phyloP scores from a whole-genome alignment of 1,284 basidiomycete genomes.

The Cerrena zonata region DNA sequence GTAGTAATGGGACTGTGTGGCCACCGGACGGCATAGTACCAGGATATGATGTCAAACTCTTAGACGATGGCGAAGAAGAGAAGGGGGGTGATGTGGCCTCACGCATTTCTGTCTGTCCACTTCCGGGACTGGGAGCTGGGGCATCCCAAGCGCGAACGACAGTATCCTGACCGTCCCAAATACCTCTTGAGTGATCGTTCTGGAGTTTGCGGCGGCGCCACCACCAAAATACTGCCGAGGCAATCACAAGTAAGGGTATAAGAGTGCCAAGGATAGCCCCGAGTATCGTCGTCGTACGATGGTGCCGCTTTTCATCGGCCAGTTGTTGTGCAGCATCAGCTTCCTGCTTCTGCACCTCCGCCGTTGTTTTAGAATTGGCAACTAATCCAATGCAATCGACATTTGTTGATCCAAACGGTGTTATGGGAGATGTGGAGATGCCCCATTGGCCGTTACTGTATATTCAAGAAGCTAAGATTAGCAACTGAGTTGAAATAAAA shows the following conservation, averaged over 20 bases:
- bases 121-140: neutral
- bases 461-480: neutral
- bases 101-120: slow-evolving; percentile 13
- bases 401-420: slow-evolving; percentile 1
- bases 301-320: slow-evolving; percentile 10
- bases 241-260: slow-evolving; percentile 17
- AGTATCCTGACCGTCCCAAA: slow-evolving; percentile 16
- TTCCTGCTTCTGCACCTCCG: slow-evolving; percentile 13
- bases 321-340: slow-evolving; percentile 11
- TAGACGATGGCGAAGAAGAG: neutral
- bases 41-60: neutral
- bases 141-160: slow-evolving; percentile 15
- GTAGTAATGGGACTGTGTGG: neutral
- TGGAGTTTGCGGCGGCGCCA: slow-evolving; percentile 5
- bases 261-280: slow-evolving; percentile 22
- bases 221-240: slow-evolving; percentile 17
- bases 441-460: slow-evolving; percentile 8
- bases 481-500: neutral
- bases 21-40: too few species aligned
- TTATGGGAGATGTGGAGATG: neutral
- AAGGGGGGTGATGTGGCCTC: slow-evolving; percentile 8
- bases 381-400: slow-evolving; percentile 11
- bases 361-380: slow-evolving; percentile 17
- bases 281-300: slow-evolving; percentile 13
- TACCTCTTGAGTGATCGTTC: slow-evolving; percentile 8